phyloP scores from a whole-genome alignment of 2,329 filamentous ascomycete species.

The Verticillium nonalfalfae region DNA sequence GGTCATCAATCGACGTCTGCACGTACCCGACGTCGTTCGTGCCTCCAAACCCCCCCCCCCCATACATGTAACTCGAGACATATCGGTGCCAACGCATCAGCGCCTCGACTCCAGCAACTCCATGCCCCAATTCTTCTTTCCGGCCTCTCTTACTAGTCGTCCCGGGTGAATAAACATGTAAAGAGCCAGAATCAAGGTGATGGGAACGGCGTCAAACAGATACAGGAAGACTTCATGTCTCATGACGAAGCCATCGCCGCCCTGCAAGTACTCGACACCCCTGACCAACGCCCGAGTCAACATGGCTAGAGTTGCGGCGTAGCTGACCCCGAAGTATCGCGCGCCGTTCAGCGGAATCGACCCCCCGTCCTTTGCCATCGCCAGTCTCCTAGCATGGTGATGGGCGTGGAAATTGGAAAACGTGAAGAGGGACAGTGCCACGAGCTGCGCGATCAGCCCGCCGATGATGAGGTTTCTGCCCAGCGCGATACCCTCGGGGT shows the following conservation, averaged over 20 bases:
- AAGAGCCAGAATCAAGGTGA: conserved; percentile 29
- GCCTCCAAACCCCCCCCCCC: too few species aligned
- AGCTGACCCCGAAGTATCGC: conserved; percentile 11
- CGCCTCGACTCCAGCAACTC: neutral
- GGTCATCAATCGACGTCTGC: too few species aligned
- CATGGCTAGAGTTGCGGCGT: conserved; percentile 10
- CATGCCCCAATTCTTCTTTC: neutral
- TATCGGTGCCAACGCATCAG: neutral
- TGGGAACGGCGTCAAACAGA: conserved; percentile 32
- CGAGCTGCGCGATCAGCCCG: conserved; percentile 41
- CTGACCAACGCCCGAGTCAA: conserved; percentile 13
- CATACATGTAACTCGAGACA: too few species aligned
- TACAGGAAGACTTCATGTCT: conserved; percentile 33
- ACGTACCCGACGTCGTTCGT: too few species aligned
- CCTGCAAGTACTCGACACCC: conserved; percentile 13
- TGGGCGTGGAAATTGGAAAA: conserved; percentile 3
- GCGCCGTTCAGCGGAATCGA: conserved; percentile 4
- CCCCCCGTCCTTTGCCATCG: neutral
- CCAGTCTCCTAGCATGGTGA: neutral
- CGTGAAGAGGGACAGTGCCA: conserved; percentile 41
- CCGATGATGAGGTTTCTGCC: conserved; percentile 14
- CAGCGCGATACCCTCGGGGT: conserved; percentile 5
- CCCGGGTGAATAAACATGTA: conserved; percentile 12
- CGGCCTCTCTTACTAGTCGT: conserved; percentile 6
- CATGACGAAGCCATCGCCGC: conserved; percentile 26